A percentile compares a stretch with the other conserved stretches of the same genome.
Conservation (phyloP, 2,329 filamentous ascomycete genomes). For the Diaporthe longicolla region DNA sequence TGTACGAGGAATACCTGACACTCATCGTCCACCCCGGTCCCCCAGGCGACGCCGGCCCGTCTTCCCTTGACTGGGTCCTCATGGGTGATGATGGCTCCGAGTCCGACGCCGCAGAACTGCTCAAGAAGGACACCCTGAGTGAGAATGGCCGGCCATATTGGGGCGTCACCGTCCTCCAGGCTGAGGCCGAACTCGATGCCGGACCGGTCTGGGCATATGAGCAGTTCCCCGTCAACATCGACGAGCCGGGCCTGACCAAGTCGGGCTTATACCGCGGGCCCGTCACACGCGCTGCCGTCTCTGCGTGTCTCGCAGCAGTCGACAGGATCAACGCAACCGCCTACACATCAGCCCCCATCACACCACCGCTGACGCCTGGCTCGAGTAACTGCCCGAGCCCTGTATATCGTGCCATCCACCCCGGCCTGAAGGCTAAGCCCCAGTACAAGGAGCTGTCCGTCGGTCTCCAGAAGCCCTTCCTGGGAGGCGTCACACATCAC, state of each 20-base stretch:
- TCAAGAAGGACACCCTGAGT: conserved; percentile 48
- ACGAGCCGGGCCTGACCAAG: conserved; percentile 56
- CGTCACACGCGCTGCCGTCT: conserved; percentile 55
- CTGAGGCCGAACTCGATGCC: conserved; percentile 58
- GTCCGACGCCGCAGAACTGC: conserved; percentile 48
- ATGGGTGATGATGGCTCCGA: conserved; percentile 58
- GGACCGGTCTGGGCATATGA: conserved; percentile 61
- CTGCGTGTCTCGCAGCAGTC: conserved; percentile 54
- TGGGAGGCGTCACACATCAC: conserved; percentile 54
- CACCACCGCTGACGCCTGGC: conserved; percentile 40
- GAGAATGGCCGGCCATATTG: conserved; percentile 55
- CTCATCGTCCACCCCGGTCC: conserved; percentile 59
- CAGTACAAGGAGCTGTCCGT: conserved; percentile 51
- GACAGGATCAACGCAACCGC: conserved; percentile 52
- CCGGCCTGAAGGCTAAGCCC: conserved; percentile 47
- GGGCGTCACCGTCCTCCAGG: conserved; percentile 58
- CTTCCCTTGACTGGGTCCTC: conserved; percentile 58
- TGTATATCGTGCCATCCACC: conserved; percentile 39
- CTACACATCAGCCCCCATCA: conserved; percentile 44
- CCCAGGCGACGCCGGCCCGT: conserved; percentile 58
- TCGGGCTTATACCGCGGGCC: conserved; percentile 57
- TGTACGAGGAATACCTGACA: conserved; percentile 55
- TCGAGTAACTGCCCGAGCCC: conserved; percentile 18
- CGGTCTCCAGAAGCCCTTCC: conserved; percentile 52
- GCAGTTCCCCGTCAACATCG: conserved; percentile 58